A percentile compares a stretch with the other conserved stretches of the same genome.
These are phyloP conservation scores for Cutaneotrichosporon cutaneum DNA, from an alignment of 1,284 basidiomycete genomes.

Conservation along the genomic window DNA sequence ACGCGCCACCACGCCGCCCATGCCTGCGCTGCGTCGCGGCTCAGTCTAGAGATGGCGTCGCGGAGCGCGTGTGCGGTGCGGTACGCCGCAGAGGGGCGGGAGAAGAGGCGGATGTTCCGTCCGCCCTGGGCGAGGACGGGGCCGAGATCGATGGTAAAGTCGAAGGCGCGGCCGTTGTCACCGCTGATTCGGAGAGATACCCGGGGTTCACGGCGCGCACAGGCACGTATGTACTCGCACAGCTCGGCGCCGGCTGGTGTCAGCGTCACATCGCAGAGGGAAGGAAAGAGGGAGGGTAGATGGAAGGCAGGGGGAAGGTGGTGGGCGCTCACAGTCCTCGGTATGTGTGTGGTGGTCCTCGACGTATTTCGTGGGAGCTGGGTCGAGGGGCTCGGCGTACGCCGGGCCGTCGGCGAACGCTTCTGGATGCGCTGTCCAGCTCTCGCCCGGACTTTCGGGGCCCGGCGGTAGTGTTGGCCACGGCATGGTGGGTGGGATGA, in stretches of 20 bases:
- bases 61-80: background rate
- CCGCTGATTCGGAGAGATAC: background rate
- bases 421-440: background rate
- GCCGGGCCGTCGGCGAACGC: background rate
- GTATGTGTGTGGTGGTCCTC: background rate
- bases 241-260: background rate
- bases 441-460: background rate
- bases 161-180: background rate
- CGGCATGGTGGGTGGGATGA: background rate
- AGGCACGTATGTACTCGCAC: background rate
- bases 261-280: background rate
- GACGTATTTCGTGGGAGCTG: background rate
- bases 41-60: background rate
- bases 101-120: background rate
- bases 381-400: background rate
- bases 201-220: background rate
- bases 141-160: conserved; percentile 1
- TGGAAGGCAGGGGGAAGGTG: too few species aligned
- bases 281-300: too few species aligned
- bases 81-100: background rate
- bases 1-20: background rate
- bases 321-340: background rate
- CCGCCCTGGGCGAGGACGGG: background rate
- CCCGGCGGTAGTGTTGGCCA: background rate
- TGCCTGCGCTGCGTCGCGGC: background rate